These are phyloP conservation scores for Lecanicillium sp. DNA, from an alignment of 2,329 filamentous ascomycete species.

Conservation along the genomic window DNA sequence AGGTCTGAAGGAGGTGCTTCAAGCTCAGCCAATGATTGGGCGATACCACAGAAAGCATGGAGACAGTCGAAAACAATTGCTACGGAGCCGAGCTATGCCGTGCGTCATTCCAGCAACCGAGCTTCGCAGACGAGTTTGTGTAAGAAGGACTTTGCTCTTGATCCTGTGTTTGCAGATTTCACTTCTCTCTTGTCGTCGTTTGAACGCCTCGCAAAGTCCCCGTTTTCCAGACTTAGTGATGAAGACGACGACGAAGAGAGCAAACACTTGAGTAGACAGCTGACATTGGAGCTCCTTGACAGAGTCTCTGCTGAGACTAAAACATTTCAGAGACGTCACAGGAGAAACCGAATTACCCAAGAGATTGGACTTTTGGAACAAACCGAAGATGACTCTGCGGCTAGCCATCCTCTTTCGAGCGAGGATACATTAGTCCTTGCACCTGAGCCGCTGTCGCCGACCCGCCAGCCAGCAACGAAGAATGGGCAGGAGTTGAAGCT, in stretches of 20 bases:
- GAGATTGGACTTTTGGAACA: background rate
- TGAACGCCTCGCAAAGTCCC: conserved; percentile 17
- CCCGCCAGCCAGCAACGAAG: conserved; percentile 34
- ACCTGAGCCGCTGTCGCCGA: conserved; percentile 40
- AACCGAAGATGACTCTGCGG: background rate
- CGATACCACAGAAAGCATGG: too few relatives aligned
- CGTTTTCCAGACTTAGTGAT: conserved; percentile 13
- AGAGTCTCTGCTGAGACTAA: conserved; percentile 4
- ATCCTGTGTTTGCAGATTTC: conserved; percentile 18
- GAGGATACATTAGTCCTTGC: conserved; percentile 27
- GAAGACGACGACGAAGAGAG: conserved; percentile 9
- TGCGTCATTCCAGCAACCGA: background rate
- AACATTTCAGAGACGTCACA: conserved; percentile 5
- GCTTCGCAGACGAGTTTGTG: conserved; percentile 9
- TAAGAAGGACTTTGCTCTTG: conserved; percentile 12
- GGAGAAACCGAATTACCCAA: conserved; percentile 3
- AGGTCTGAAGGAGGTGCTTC: too few relatives aligned
- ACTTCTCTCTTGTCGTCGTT: conserved; percentile 20
- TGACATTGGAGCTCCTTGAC: conserved; percentile 7
- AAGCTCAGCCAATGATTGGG: too few relatives aligned
- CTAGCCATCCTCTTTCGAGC: conserved; percentile 6
- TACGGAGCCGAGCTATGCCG: too few relatives aligned
- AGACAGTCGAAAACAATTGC: too few relatives aligned
- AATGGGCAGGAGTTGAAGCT: conserved; percentile 37
- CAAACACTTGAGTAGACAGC: conserved; percentile 3